A percentile compares a stretch with the other conserved stretches of the same genome.
Evolutionary conservation across 345 rosid genomes (phyloP).

Genomic region (Hypericum androsaemum): DNA sequence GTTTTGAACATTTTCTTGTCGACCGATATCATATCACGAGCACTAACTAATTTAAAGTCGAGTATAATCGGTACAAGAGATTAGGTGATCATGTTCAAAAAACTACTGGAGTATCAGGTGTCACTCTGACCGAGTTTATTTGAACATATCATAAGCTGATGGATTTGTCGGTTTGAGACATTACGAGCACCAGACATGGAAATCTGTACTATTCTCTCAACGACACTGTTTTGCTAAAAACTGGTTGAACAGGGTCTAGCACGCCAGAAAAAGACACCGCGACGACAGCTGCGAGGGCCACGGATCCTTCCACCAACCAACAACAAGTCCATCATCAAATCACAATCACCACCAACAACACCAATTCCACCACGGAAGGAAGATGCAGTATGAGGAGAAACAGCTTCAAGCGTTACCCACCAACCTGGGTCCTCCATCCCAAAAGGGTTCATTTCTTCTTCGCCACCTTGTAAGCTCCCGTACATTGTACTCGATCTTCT

Average conservation of each 20-base stretch:
- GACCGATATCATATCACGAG: no score
- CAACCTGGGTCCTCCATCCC: conserved; percentile 67
- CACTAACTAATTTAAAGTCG: no score
- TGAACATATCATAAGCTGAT: no score
- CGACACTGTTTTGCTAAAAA: background rate
- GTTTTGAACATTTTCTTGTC: no score
- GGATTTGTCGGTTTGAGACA: conserved; percentile 14
- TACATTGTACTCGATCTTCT: no score
- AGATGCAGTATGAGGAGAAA: conserved; percentile 41
- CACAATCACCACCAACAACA: conserved; percentile 42
- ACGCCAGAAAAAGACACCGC: conserved; percentile 43
- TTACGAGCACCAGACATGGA: no score
- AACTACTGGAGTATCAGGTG: no score
- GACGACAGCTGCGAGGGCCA: conserved; percentile 19
- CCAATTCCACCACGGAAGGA: conserved; percentile 30
- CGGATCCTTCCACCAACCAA: conserved; percentile 27
- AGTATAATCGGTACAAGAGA: no score
- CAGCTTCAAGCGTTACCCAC: conserved; percentile 51
- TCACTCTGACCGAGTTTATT: no score
- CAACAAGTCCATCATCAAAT: conserved; percentile 62
- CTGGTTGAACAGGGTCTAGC: conserved; percentile 28
- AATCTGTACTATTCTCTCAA: no score
- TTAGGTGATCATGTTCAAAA: no score
- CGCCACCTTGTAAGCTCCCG: conserved; percentile 64
- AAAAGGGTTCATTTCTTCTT: conserved; percentile 76